Percentiles rank a stretch among this genome's conserved stretches.
Evolutionary conservation across 495 filamentous ascomycete species (phyloP).

Genomic region (Hyaloscypha finlandica): DNA sequence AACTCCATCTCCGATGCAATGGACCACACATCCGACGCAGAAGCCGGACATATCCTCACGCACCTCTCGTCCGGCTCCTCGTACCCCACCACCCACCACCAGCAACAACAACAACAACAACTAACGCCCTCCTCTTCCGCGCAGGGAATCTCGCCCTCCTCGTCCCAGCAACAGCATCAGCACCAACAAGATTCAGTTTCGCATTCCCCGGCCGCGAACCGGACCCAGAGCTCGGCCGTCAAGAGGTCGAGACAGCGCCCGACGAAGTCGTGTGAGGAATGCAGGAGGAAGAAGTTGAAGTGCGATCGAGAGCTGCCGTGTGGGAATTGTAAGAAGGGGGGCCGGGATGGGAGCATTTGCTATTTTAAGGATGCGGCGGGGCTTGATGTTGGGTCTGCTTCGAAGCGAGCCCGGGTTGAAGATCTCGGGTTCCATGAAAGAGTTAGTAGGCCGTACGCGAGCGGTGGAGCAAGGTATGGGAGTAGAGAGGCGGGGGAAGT

Average conservation of each 20-base stretch:
- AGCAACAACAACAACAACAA: neutral
- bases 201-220: no score
- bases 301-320: slow-evolving; percentile 30
- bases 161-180: neutral
- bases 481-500: neutral
- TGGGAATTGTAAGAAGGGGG: slow-evolving; percentile 27
- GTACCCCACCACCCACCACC: slow-evolving; percentile 1
- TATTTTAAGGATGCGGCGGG: slow-evolving; percentile 15
- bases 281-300: slow-evolving; percentile 30
- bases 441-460: neutral
- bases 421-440: neutral
- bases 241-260: slow-evolving; percentile 13
- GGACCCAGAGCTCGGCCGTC: neutral
- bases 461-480: neutral
- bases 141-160: neutral
- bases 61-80: slow-evolving; percentile 9
- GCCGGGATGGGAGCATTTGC: slow-evolving; percentile 15
- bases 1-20: neutral
- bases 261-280: slow-evolving; percentile 26
- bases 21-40: slow-evolving; percentile 15
- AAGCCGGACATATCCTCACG: slow-evolving; percentile 21
- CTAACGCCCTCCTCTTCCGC: neutral
- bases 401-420: no score
- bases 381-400: no score
- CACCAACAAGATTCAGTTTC: no score